A percentile compares a stretch with the other conserved stretches of the same genome.
phyloP scores from a whole-genome alignment of 768 basidiomycete species.

The Phaeotremella skinneri region DNA sequence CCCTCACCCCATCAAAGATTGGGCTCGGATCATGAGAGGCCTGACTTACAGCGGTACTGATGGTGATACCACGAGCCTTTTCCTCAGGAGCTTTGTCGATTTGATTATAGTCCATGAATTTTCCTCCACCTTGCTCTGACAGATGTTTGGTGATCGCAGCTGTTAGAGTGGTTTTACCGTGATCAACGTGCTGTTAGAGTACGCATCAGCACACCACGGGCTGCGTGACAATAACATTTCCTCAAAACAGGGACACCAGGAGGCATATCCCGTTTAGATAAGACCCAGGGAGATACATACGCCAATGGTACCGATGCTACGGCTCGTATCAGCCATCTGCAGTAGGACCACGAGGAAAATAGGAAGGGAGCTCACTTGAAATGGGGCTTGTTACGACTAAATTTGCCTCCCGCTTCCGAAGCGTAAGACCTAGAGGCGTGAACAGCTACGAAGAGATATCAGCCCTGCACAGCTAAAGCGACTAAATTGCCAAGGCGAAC shows the following conservation, averaged over 20 bases:
- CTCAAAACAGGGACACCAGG: too few species aligned
- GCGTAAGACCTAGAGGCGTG: conserved; percentile 35
- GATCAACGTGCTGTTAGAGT: conserved; percentile 52
- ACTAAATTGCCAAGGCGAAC: too few species aligned
- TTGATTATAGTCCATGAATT: conserved; percentile 91
- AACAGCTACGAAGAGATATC: not conserved
- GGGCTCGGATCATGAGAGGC: not conserved
- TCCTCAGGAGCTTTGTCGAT: conserved; percentile 99
- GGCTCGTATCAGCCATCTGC: not conserved
- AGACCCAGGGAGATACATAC: conserved; percentile 31
- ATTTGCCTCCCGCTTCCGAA: conserved; percentile 50
- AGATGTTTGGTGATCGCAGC: conserved; percentile 75
- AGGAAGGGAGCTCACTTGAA: conserved; percentile 49
- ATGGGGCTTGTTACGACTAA: conserved; percentile 51
- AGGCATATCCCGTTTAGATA: too few species aligned
- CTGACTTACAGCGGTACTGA: conserved; percentile 71
- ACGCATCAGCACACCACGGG: conserved; percentile 3
- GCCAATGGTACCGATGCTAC: conserved; percentile 54
- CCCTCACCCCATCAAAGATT: too few species aligned
- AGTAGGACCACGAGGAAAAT: not conserved
- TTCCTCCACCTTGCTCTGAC: conserved; percentile 65
- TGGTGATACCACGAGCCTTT: conserved; percentile 98
- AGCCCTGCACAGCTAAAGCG: too few species aligned
- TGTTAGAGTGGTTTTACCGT: conserved; percentile 53
- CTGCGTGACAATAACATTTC: too few species aligned